Base-by-base conservation (phyloP, 768 basidiomycete genomes). In the Lentinula detonsa region DNA sequence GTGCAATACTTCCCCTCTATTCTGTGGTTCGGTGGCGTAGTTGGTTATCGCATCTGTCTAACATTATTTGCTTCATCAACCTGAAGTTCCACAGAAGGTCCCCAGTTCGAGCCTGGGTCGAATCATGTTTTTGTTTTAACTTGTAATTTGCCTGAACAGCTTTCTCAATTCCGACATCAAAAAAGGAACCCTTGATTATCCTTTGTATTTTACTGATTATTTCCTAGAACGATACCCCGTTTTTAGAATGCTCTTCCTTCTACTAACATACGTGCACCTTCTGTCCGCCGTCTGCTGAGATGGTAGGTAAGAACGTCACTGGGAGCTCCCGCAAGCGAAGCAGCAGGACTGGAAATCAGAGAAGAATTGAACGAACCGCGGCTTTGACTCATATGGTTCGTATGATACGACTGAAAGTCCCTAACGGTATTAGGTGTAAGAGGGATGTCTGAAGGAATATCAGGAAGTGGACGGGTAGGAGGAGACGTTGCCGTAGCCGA, bases 21-120 rank as follows among this genome's bases (percentile, higher is more conserved):
- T 23, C 23, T 23, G 23, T 39, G 55, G 55, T 70, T 78, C 77
- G 82, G 81, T 86, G 85, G 85, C 82, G 85, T 87, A 86, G 83
- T 85, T 86, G 85, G 85, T 86, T 86, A 87, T 87, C 85, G 82
- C 85, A 84, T 86, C 84, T 85, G 85, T 86, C 84, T 86, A 85
- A 87, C 85, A 86, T 28, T 21, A 21, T 21, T 21, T 21, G 21
- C 21, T 21, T 21, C 21, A 21, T 21, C 21, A 21, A 21, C 21
- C 21, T 21, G 21, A 21, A 21, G 21, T 21, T 21, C 23, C 37
- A 39, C 37, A 39, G 37, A 39, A 39, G 37, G 37, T 39, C 37
- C 37, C 13, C 37, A 39, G 37, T 39, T 39, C 37, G 37, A 39
- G 37, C 37, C 37, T 39, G 37, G 37, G 37, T 39, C 37, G 37